Evolutionary conservation across 805 yeast genomes (phyloP).

Genomic region (Candida chauliodis): DNA sequence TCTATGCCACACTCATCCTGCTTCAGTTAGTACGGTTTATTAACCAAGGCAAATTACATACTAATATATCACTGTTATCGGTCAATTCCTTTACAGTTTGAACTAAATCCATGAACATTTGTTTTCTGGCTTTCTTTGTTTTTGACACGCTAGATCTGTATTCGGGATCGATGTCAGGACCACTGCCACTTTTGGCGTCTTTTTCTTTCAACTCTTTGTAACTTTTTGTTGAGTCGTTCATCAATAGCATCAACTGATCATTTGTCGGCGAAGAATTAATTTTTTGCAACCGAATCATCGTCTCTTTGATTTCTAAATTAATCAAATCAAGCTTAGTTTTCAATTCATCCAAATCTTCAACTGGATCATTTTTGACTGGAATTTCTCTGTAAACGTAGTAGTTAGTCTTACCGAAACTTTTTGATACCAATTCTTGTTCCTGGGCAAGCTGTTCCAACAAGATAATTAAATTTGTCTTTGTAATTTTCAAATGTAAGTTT

Average conservation of each 20-base stretch:
- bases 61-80: slow-evolving; percentile 9
- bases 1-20: slow-evolving; percentile 10
- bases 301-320: background rate
- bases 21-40: slow-evolving; percentile 1
- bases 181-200: background rate
- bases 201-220: background rate
- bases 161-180: background rate
- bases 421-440: slow-evolving; percentile 31
- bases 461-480: slow-evolving; percentile 30
- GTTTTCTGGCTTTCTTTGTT: slow-evolving; percentile 6
- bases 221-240: background rate
- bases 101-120: slow-evolving; percentile 9
- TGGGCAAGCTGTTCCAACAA: slow-evolving; percentile 33
- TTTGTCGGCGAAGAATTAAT: slow-evolving; percentile 7
- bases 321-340: background rate
- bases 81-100: slow-evolving; percentile 6
- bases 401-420: slow-evolving; percentile 41
- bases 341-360: background rate
- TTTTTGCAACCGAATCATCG: slow-evolving; percentile 3
- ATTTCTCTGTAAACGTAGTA: slow-evolving; percentile 42
- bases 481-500: slow-evolving; percentile 40
- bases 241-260: background rate
- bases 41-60: slow-evolving; percentile 1
- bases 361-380: slow-evolving; percentile 3
- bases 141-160: background rate